These are phyloP conservation scores for Phytophthora hibernalis DNA, from an alignment of 352 stramenopile genomes.

Conservation along the genomic window DNA sequence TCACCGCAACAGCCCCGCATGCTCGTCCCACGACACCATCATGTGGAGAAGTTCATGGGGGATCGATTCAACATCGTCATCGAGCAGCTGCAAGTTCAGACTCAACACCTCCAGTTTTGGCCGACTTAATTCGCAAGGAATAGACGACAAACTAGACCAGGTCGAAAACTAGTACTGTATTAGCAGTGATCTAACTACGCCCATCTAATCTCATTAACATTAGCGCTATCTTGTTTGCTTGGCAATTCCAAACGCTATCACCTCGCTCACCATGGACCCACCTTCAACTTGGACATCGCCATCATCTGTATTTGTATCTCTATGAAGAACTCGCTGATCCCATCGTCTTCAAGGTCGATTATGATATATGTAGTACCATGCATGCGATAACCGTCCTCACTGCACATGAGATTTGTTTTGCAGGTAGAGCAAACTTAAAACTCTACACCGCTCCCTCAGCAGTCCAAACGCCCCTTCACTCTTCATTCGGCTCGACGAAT, in stretches of 20 bases:
- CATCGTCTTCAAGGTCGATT: not conserved
- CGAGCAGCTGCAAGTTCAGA: not conserved
- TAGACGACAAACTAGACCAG: not conserved
- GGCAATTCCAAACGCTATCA: not conserved
- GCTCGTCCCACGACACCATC: not conserved
- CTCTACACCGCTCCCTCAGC: not conserved
- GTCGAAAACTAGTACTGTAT: not conserved
- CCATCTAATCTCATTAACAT: not conserved
- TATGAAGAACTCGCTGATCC: not conserved
- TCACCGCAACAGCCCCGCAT: not conserved
- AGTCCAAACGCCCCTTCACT: conserved; percentile 2
- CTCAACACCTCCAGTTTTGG: not conserved
- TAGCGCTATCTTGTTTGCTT: not conserved
- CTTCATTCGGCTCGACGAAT: not conserved
- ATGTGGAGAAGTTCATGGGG: not conserved
- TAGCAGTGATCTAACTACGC: not conserved
- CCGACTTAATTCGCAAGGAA: not conserved
- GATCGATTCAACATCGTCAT: not conserved
- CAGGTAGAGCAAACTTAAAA: not conserved
- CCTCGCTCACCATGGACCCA: not conserved
- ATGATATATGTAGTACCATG: not conserved
- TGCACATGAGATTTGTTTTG: not conserved
- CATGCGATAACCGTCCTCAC: not conserved
- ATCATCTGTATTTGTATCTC: not conserved
- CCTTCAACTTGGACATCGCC: not conserved